phyloP scores from a whole-genome alignment of 2,329 filamentous ascomycete species.

The Erysiphe neolycopersici region DNA sequence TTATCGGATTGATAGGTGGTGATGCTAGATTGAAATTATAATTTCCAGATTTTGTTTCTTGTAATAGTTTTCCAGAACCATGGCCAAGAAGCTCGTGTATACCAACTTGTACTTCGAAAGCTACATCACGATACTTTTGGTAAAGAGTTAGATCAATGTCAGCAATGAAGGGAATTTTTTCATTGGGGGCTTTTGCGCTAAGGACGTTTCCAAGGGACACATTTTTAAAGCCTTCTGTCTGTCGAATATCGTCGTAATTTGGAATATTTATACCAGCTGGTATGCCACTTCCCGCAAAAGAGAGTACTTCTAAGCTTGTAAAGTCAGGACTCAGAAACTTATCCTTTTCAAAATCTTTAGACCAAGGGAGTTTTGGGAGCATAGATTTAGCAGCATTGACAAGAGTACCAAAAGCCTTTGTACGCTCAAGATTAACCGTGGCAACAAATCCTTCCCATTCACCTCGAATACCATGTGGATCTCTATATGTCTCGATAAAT shows the following conservation, averaged over 20 bases:
- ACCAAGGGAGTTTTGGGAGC: constrained; percentile 79
- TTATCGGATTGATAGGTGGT: constrained; percentile 59
- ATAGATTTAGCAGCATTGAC: constrained; percentile 57
- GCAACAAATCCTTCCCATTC: constrained; percentile 69
- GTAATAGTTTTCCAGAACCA: constrained; percentile 77
- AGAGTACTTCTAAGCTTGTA: constrained; percentile 74
- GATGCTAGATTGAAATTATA: constrained; percentile 75
- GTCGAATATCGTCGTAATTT: constrained; percentile 53
- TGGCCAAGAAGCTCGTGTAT: constrained; percentile 77
- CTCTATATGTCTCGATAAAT: constrained; percentile 66
- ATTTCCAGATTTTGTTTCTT: constrained; percentile 56
- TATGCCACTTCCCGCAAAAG: constrained; percentile 41
- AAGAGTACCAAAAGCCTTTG: constrained; percentile 60
- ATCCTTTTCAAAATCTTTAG: constrained; percentile 77
- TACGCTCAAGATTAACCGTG: constrained; percentile 74
- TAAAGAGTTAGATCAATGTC: constrained; percentile 54
- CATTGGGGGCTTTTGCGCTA: constrained; percentile 70
- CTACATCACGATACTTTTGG: constrained; percentile 55
- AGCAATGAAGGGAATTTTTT: constrained; percentile 74
- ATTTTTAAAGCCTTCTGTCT: constrained; percentile 74
- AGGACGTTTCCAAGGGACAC: constrained; percentile 84
- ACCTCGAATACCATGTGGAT: constrained; percentile 53
- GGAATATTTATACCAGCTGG: constrained; percentile 42
- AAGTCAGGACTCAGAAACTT: constrained; percentile 90
- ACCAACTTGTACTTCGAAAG: constrained; percentile 89